A percentile compares a stretch with the other conserved stretches of the same genome.
These are phyloP conservation scores for Elongisporangium undulatum DNA, from an alignment of 352 stramenopile genomes.

Conservation along the genomic window DNA sequence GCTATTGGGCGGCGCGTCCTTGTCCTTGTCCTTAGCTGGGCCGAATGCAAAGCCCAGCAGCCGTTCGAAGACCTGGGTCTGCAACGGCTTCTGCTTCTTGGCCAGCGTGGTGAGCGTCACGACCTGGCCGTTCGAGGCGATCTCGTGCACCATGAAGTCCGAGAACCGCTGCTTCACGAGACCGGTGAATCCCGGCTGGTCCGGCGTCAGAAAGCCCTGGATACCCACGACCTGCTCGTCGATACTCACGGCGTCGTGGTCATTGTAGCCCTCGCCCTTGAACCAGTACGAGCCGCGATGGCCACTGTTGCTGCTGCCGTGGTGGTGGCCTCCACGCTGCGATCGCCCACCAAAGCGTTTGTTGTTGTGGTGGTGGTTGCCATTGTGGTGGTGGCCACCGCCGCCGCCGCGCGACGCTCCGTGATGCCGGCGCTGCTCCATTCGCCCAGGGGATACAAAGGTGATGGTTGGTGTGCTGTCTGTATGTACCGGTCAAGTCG, in stretches of 20 bases:
- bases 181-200: constrained; percentile 47
- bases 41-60: constrained; percentile 26
- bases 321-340: constrained; percentile 5
- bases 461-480: neutral
- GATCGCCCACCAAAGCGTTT: neutral
- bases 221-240: constrained; percentile 63
- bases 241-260: constrained; percentile 54
- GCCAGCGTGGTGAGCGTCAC: constrained; percentile 32
- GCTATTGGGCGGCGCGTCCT: neutral
- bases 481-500: neutral
- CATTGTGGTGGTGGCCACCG: neutral
- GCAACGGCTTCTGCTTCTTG: constrained; percentile 30
- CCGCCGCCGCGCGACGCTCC: neutral
- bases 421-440: neutral
- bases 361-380: neutral
- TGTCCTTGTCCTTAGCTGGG: neutral
- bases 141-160: constrained; percentile 84
- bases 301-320: constrained; percentile 1
- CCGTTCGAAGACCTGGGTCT: constrained; percentile 29
- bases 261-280: constrained; percentile 61
- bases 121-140: constrained; percentile 19
- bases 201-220: constrained; percentile 31
- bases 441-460: neutral
- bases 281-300: constrained; percentile 31
- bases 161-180: constrained; percentile 80